These are phyloP conservation scores for Microthlaspi erraticum DNA, from an alignment of 345 rosid species.

Conservation along the genomic window DNA sequence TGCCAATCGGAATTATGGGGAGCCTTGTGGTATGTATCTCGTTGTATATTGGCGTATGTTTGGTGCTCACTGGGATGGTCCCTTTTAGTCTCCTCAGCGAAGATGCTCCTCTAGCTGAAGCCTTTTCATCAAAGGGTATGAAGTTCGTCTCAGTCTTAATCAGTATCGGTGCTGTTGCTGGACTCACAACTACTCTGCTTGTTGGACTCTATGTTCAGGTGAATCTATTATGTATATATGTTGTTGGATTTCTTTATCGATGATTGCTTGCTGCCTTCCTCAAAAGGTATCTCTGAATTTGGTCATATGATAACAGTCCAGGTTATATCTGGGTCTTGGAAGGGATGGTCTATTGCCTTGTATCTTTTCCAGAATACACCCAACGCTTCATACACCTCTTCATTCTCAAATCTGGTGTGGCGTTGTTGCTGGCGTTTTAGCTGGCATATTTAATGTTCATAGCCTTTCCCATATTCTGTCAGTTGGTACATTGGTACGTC, in stretches of 20 bases:
- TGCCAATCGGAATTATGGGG: slow-evolving; percentile 88
- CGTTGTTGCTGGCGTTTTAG: slow-evolving; percentile 72
- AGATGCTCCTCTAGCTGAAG: slow-evolving; percentile 91
- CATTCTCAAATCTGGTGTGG: slow-evolving; percentile 98
- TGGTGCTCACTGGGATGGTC: slow-evolving; percentile 97
- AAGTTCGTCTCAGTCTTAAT: slow-evolving; percentile 78
- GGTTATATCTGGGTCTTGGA: slow-evolving; percentile 90
- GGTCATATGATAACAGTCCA: slow-evolving; percentile 63
- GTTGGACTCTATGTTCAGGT: slow-evolving; percentile 99
- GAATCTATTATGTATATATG: slow-evolving; percentile 24
- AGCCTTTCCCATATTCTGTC: slow-evolving; percentile 94
- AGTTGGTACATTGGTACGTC: slow-evolving; percentile 88
- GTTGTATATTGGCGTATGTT: slow-evolving; percentile 81
- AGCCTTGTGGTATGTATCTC: slow-evolving; percentile 81
- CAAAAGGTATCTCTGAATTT: slow-evolving; percentile 6
- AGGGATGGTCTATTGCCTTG: slow-evolving; percentile 95
- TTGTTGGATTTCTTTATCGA: too few species aligned
- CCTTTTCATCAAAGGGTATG: slow-evolving; percentile 85
- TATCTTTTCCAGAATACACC: slow-evolving; percentile 85
- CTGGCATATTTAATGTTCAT: slow-evolving; percentile 81
- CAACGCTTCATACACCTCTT: slow-evolving; percentile 76
- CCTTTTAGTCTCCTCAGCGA: slow-evolving; percentile 77
- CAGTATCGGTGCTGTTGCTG: slow-evolving; percentile 94
- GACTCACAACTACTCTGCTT: slow-evolving; percentile 90
- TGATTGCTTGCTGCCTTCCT: too few species aligned